These are phyloP conservation scores for Penicillium malachiteum DNA, from an alignment of 495 filamentous ascomycete species.

Conservation along the genomic window DNA sequence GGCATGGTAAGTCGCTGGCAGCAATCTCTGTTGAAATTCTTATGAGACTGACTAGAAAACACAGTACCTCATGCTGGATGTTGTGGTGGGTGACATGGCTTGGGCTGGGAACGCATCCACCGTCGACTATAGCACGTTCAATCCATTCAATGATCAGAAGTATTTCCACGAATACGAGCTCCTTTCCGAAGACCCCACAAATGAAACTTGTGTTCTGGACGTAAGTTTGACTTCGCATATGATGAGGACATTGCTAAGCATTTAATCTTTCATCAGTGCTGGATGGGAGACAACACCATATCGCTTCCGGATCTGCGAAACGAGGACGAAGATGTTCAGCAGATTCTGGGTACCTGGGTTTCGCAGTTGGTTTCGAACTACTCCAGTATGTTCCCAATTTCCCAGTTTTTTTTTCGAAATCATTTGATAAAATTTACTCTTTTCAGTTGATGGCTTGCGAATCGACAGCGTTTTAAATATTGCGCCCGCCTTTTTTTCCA, in stretches of 20 bases:
- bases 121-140: slow-evolving; percentile 60
- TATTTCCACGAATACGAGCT: slow-evolving; percentile 65
- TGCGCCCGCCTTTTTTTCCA: slow-evolving; percentile 58
- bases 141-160: slow-evolving; percentile 60
- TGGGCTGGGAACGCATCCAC: slow-evolving; percentile 38
- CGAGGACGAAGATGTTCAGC: slow-evolving; percentile 55
- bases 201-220: slow-evolving; percentile 17
- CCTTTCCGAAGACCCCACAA: slow-evolving; percentile 57
- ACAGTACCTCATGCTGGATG: slow-evolving; percentile 76
- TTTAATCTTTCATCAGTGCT: slow-evolving; percentile 62
- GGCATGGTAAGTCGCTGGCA: slow-evolving; percentile 47
- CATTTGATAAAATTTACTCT: slow-evolving; percentile 4
- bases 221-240: slow-evolving; percentile 4
- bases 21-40: background rate
- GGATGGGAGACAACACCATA: slow-evolving; percentile 58
- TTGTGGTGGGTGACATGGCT: slow-evolving; percentile 77
- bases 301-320: slow-evolving; percentile 68
- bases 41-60: slow-evolving; percentile 41
- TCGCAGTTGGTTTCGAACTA: slow-evolving; percentile 61
- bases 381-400: slow-evolving; percentile 33
- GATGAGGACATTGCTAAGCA: slow-evolving; percentile 10
- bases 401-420: no score
- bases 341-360: slow-evolving; percentile 62
- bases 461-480: slow-evolving; percentile 71
- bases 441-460: slow-evolving; percentile 65